These are phyloP conservation scores for Physcomitrellopsis africana DNA, from an alignment of 225 moss, liverwort and hornwort species.

Conservation along the genomic window DNA sequence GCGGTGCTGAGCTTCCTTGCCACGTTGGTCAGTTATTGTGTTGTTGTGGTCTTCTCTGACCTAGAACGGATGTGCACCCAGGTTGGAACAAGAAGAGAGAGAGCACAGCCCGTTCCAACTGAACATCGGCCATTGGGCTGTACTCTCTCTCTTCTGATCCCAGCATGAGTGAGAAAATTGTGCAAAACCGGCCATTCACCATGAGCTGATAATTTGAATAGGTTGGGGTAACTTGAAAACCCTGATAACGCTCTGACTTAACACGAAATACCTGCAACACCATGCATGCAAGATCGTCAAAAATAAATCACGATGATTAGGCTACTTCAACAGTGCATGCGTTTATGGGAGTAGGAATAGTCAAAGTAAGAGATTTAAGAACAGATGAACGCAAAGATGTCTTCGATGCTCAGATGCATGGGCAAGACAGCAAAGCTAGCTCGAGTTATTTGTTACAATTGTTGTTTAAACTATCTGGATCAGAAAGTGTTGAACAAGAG, in stretches of 20 bases:
- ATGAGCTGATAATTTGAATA: neutral
- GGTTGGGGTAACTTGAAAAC: neutral
- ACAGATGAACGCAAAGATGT: too few species aligned
- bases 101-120: slow-evolving; percentile 61
- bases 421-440: too few species aligned
- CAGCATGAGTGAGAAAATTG: slow-evolving; percentile 44
- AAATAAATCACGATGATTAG: neutral
- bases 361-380: too few species aligned
- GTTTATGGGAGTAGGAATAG: too few species aligned
- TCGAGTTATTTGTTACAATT: too few species aligned
- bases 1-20: neutral
- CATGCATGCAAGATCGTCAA: slow-evolving; percentile 17
- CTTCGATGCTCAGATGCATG: too few species aligned
- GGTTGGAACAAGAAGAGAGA: slow-evolving; percentile 57
- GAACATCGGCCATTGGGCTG: slow-evolving; percentile 45
- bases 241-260: slow-evolving; percentile 19
- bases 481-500: slow-evolving; percentile 9
- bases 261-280: slow-evolving; percentile 12
- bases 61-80: slow-evolving; percentile 38
- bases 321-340: neutral
- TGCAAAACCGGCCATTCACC: slow-evolving; percentile 11
- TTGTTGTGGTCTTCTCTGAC: neutral
- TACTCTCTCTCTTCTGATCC: slow-evolving; percentile 79
- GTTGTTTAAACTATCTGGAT: neutral
- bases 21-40: slow-evolving; percentile 1